Base-by-base conservation (phyloP, 1,284 basidiomycete genomes). In the Fomitopsis schrenkii region DNA sequence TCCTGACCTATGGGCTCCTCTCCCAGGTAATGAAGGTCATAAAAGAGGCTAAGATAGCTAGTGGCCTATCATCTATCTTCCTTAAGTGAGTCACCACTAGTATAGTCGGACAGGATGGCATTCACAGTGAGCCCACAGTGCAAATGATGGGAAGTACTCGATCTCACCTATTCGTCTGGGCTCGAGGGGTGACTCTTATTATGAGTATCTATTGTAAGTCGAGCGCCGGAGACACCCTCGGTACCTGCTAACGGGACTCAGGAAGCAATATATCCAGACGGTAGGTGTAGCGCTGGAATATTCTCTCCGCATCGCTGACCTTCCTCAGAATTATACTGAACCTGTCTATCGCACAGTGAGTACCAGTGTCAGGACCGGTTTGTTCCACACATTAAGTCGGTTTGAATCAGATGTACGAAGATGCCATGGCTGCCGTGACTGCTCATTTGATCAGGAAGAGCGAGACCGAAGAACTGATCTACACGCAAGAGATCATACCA, bases 101-200 rank as follows among this genome's bases (percentile, higher is more conserved):
- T 15, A 3, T 48, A 0, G 28, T 33, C 26, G 48, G 22, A 5
- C 15, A n/a, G 26, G 1, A 15, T 41, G 42, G 33, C 28, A 9
- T 3, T 45, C 5, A 59, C 15, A 19, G 5, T 30, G 30, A 33
- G 35, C 35, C 17, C 7, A 26, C 60, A 93, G 91, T 58, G 80
- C 88, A 0, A 71, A 84, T 19, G 81, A 78, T 40, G 95, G 94
- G 7, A 78, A 81, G 48, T 97, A 93, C 68, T 79, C 87, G 38
- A 77, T 85, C 10, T 88, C 90, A 22, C 86, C 91, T 42, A 93
- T 98, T 63, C 87, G 96, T 9, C 82, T 98, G 15, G 96, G 96
- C 9, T 96, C 94, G 17, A 84, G 96, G 35, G 96, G 92, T 26
- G 96, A 98, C 75, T 96, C 94, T 5, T 98, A 91, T 77, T 98